A percentile compares a stretch with the other conserved stretches of the same genome.
phyloP scores from a whole-genome alignment of 2,329 filamentous ascomycete species.

The Xylariaceae sp. region DNA sequence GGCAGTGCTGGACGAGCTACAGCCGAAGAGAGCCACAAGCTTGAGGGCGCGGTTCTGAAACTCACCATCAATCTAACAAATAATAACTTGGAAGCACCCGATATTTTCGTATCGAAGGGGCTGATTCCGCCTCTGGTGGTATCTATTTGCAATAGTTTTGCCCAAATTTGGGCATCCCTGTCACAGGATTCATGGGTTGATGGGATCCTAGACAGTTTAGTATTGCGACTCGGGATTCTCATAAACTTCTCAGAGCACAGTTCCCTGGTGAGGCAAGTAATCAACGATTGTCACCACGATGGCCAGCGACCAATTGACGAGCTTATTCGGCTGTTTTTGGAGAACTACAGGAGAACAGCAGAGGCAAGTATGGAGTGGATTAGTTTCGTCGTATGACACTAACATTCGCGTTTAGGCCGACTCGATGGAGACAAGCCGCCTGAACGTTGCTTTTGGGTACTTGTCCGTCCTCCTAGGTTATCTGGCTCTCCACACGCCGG shows the following conservation, averaged over 20 bases:
- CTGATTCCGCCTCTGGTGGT: slow-evolving; percentile 53
- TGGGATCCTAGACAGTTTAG: slow-evolving; percentile 66
- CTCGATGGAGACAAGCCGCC: slow-evolving; percentile 72
- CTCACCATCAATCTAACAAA: slow-evolving; percentile 87
- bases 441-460: slow-evolving; percentile 85
- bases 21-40: slow-evolving; percentile 41
- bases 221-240: slow-evolving; percentile 78
- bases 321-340: slow-evolving; percentile 68
- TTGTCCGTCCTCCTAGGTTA: slow-evolving; percentile 83
- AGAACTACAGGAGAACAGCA: slow-evolving; percentile 64
- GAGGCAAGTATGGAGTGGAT: slow-evolving; percentile 58
- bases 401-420: slow-evolving; percentile 55
- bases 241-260: slow-evolving; percentile 89
- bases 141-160: slow-evolving; percentile 56
- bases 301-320: slow-evolving; percentile 53
- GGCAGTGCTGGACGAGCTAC: slow-evolving; percentile 42
- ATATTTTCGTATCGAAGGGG: slow-evolving; percentile 65
- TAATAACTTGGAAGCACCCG: slow-evolving; percentile 70
- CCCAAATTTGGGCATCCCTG: slow-evolving; percentile 50
- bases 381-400: slow-evolving; percentile 1
- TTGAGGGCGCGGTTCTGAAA: slow-evolving; percentile 59
- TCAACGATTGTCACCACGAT: slow-evolving; percentile 44
- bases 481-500: slow-evolving; percentile 62
- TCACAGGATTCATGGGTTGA: slow-evolving; percentile 52
- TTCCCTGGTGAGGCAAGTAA: slow-evolving; percentile 57